Conservation (phyloP, 2,329 filamentous ascomycete species). For the Sodiomyces alkalinus region DNA sequence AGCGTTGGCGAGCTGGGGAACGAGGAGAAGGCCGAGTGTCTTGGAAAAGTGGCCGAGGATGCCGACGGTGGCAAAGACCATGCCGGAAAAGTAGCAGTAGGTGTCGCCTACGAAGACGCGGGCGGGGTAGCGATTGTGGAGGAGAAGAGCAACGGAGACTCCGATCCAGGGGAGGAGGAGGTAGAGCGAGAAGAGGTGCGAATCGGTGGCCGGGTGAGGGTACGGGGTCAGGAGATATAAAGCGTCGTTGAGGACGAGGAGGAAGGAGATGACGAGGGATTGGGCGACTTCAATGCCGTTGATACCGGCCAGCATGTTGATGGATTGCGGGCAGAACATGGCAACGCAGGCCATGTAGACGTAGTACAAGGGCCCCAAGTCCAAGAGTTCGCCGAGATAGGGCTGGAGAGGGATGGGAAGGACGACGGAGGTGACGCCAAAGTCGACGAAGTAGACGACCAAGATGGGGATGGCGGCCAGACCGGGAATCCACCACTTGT, state of each 20-base stretch:
- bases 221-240: conserved; percentile 75
- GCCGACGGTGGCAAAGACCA: conserved; percentile 95
- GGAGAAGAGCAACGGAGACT: conserved; percentile 72
- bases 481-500: conserved; percentile 96
- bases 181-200: conserved; percentile 91
- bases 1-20: conserved; percentile 95
- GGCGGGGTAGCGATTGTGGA: conserved; percentile 92
- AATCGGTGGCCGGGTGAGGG: conserved; percentile 87
- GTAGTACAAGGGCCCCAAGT: conserved; percentile 79
- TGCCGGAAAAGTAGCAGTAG: conserved; percentile 98
- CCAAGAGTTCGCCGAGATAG: conserved; percentile 71
- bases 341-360: conserved; percentile 90
- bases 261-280: conserved; percentile 73
- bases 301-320: conserved; percentile 99
- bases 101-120: conserved; percentile 95
- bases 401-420: conserved; percentile 73
- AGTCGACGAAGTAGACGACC: conserved; percentile 96
- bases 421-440: conserved; percentile 90
- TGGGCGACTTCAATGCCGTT: conserved; percentile 96
- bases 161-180: conserved; percentile 88
- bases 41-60: conserved; percentile 98
- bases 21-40: conserved; percentile 76
- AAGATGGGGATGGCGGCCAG: conserved; percentile 87
- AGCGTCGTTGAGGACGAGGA: conserved; percentile 74
- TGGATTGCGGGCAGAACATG: conserved; percentile 97